Evolutionary conservation across 768 basidiomycete species (phyloP), one percentile per base, ranked within the genome.

Genomic region (Naematelia encephala): DNA sequence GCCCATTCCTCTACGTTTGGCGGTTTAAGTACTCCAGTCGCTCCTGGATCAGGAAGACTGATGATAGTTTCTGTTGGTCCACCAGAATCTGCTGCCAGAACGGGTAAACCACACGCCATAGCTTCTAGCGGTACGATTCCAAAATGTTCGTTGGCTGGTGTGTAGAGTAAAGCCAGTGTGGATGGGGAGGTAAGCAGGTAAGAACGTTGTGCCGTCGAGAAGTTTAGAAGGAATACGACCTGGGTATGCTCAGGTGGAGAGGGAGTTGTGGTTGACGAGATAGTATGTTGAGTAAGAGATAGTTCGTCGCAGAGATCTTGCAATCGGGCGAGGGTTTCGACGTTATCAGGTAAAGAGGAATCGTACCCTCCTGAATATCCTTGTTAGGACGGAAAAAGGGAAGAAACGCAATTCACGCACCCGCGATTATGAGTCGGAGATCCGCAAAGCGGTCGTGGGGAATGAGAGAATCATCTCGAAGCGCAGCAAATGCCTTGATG

Each of bases 81-180:
- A 22, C 80, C 80, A 14, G 90, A 90, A 58, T 84, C 86, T 67
- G 88, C 90, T 0, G 92, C 93, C 19, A 99, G 78, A 0, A 98
- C 87, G 0, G 93, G 91, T 0, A 98, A 76, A 2, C 91, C 90
- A 48, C 89, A 92, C 5, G 85, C 83, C 91, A 97, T 97, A 0
- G 85, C 92, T 75, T 99, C 94, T 2, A 97, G 84, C 1, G 96
- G 94, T 0, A 87, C 93, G 65, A 99, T 97, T 1, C 94, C 96
- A 74, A 98, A 96, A 75, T 99, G 94, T 69, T 99, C 94, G 75
- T 94, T 94, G 5, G 83, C 80, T 0, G 94, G 96, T 0, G 94
- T 99, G 75, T 99, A 99, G 5, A 99, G 82, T 0, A 98, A 80
- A 0, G 84, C 89, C 14, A 84, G 77, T 0, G 90, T 89, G 3